Evolutionary conservation across 2,329 filamentous ascomycete genomes (phyloP).

Genomic region (Fusarium tricinctum): DNA sequence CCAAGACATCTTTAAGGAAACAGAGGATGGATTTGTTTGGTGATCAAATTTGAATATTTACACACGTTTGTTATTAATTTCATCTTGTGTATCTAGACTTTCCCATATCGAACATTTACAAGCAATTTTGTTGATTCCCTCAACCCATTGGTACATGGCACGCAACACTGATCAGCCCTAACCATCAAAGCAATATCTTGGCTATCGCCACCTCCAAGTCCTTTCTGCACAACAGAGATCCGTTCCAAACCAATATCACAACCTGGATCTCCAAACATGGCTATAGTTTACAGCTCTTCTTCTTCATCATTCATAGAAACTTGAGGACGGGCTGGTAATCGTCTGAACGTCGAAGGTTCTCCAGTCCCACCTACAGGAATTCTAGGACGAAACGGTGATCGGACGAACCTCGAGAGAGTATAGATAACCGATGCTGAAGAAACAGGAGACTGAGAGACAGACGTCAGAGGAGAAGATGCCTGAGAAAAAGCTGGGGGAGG

Average conservation of each 20-base stretch:
- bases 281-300: background rate
- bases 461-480: background rate
- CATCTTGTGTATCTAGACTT: constrained; percentile 6
- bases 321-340: too few species aligned
- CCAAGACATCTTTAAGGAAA: constrained; percentile 18
- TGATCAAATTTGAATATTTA: background rate
- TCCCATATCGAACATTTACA: constrained; percentile 1
- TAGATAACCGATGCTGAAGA: background rate
- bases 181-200: background rate
- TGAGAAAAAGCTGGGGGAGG: background rate
- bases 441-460: background rate
- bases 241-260: background rate
- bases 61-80: background rate
- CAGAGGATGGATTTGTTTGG: constrained; percentile 36
- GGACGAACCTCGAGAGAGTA: constrained; percentile 9
- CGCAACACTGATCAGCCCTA: background rate
- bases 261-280: background rate
- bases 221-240: background rate
- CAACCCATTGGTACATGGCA: background rate
- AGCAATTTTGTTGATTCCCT: constrained; percentile 11
- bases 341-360: too few species aligned
- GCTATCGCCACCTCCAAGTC: background rate
- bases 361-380: background rate
- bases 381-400: constrained; percentile 9
- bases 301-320: background rate